Conservation (phyloP, 148 eudicot species). For the Chenopodium album region DNA sequence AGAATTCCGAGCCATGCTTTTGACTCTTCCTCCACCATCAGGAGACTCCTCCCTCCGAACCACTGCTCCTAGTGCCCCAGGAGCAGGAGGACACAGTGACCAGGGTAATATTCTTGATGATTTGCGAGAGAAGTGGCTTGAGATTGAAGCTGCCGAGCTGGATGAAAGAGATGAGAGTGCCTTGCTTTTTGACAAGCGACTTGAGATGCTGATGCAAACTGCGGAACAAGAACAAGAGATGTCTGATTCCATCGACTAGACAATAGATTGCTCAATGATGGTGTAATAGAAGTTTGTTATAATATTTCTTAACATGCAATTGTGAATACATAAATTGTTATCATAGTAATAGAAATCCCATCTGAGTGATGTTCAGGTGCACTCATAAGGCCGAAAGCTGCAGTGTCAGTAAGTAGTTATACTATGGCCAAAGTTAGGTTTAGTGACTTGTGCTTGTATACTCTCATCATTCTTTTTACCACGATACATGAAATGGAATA, state of each 20-base stretch:
- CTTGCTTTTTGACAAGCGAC: constrained; percentile 75
- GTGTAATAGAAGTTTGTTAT: not conserved
- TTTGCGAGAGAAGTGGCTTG: constrained; percentile 94
- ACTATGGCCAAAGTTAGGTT: constrained; percentile 16
- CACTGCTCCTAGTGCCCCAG: constrained; percentile 96
- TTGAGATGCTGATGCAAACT: constrained; percentile 73
- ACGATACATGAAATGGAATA: not conserved
- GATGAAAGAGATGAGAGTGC: constrained; percentile 95
- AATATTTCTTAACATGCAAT: not conserved
- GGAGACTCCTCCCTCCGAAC: constrained; percentile 93
- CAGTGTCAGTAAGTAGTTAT: not conserved
- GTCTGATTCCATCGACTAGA: constrained; percentile 18
- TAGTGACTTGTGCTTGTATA: constrained; percentile 4
- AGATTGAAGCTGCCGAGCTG: constrained; percentile 87
- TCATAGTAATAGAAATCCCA: not conserved
- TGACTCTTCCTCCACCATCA: constrained; percentile 95
- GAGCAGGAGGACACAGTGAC: constrained; percentile 55
- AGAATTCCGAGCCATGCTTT: constrained; percentile 80
- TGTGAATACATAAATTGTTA: constrained; percentile 12
- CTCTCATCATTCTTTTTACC: not conserved
- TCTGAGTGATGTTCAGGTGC: not conserved
- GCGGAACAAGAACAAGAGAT: constrained; percentile 60
- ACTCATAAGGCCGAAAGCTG: not conserved
- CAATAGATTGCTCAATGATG: not conserved
- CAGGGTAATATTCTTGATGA: constrained; percentile 86